phyloP scores from a whole-genome alignment of 2,329 filamentous ascomycete genomes.

The Acrodontium crateriforme region DNA sequence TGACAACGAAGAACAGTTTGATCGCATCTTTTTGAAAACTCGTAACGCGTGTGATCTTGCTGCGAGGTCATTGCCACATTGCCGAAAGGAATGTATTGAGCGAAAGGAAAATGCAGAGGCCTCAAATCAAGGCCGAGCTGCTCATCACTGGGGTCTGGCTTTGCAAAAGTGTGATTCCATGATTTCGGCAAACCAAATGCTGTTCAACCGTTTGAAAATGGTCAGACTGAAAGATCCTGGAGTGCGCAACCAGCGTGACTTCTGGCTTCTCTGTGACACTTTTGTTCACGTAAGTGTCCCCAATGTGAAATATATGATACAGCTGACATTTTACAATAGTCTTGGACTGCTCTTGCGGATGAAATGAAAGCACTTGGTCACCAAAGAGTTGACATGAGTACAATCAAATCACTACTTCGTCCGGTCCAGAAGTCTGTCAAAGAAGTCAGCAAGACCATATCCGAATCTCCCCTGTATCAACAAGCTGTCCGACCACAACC shows the following conservation, averaged over 20 bases:
- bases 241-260: slow-evolving; percentile 49
- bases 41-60: slow-evolving; percentile 61
- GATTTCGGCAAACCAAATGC: slow-evolving; percentile 57
- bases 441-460: slow-evolving; percentile 62
- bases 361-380: slow-evolving; percentile 39
- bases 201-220: slow-evolving; percentile 58
- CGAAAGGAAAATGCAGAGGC: slow-evolving; percentile 51
- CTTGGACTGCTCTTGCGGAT: slow-evolving; percentile 53
- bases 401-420: slow-evolving; percentile 60
- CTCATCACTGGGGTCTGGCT: slow-evolving; percentile 55
- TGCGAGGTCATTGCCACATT: slow-evolving; percentile 54
- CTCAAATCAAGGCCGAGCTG: slow-evolving; percentile 11
- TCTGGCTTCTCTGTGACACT: slow-evolving; percentile 58
- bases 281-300: slow-evolving; percentile 42
- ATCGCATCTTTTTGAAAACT: slow-evolving; percentile 66
- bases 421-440: slow-evolving; percentile 74
- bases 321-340: slow-evolving; percentile 28
- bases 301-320: slow-evolving; percentile 2
- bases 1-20: slow-evolving; percentile 70
- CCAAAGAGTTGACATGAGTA: slow-evolving; percentile 33
- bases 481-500: slow-evolving; percentile 27
- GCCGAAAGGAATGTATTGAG: slow-evolving; percentile 51
- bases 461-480: slow-evolving; percentile 48
- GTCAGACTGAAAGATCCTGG: slow-evolving; percentile 79
- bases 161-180: slow-evolving; percentile 58